Percentiles rank a stretch among this genome's conserved stretches.
Evolutionary conservation across 106 monocot genomes (phyloP).

Genomic region (Platanthera zijinensis): DNA sequence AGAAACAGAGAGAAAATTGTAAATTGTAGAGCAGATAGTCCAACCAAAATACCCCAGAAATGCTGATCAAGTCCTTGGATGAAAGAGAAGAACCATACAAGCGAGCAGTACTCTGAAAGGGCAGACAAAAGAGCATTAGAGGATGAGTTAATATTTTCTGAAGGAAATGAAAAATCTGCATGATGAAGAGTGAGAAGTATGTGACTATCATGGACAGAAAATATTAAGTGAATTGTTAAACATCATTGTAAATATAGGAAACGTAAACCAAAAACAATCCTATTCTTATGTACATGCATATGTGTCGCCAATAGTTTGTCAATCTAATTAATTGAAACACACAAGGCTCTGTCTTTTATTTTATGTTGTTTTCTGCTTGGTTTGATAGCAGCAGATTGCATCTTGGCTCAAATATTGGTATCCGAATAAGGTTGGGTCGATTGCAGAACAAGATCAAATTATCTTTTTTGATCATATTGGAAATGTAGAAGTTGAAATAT

Average conservation of each 20-base stretch:
- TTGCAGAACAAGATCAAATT: no score
- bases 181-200: not conserved
- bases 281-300: not conserved
- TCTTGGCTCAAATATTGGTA: no score
- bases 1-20: not conserved
- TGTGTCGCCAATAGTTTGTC: no score
- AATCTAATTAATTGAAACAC: no score
- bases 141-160: not conserved
- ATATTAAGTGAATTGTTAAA: not conserved
- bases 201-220: not conserved
- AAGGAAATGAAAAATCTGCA: not conserved
- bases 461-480: no score
- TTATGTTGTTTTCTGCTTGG: no score
- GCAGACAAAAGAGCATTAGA: not conserved
- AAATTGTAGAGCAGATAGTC: not conserved
- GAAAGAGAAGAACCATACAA: conserved; percentile 86
- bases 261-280: not conserved
- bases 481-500: no score
- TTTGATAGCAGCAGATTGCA: no score
- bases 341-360: no score
- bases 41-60: conserved; percentile 68
- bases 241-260: not conserved
- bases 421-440: no score
- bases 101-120: conserved; percentile 88
- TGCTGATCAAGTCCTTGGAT: conserved; percentile 68